Conservation (phyloP, 306 rosid species). For the Cyclanthera cordifolia region DNA sequence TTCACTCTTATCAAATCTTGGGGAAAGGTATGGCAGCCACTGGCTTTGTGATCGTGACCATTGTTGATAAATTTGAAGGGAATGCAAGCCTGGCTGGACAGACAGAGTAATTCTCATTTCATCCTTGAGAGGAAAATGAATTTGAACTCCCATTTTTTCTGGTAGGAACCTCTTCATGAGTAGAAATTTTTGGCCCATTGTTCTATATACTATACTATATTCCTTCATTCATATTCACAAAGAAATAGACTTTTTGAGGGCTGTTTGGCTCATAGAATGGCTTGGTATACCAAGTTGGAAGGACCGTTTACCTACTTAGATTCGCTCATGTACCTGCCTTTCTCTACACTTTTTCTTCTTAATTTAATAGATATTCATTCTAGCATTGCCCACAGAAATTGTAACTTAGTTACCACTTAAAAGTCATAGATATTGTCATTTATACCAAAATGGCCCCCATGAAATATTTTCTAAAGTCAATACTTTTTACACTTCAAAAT, state of each 20-base stretch:
- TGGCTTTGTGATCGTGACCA: background rate
- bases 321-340: background rate
- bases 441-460: background rate
- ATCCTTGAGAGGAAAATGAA: background rate
- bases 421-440: background rate
- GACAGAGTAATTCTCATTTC: constrained; percentile 2
- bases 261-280: background rate
- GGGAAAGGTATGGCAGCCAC: background rate
- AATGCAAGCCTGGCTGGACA: background rate
- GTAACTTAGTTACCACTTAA: no score
- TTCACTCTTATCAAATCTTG: background rate
- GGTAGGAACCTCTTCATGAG: background rate
- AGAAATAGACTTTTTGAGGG: background rate
- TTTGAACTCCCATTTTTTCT: background rate
- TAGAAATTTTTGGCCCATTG: background rate
- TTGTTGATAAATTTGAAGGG: background rate
- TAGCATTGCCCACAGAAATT: background rate
- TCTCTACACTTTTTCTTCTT: background rate
- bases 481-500: no score
- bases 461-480: no score
- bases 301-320: background rate
- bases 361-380: background rate
- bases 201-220: background rate
- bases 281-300: constrained; percentile 6
- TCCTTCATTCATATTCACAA: background rate